Percentiles rank a stretch among this genome's conserved stretches.
These are phyloP conservation scores for Leccinum pseudoinsigne DNA, from an alignment of 1,284 basidiomycete genomes.

Conservation along the genomic window DNA sequence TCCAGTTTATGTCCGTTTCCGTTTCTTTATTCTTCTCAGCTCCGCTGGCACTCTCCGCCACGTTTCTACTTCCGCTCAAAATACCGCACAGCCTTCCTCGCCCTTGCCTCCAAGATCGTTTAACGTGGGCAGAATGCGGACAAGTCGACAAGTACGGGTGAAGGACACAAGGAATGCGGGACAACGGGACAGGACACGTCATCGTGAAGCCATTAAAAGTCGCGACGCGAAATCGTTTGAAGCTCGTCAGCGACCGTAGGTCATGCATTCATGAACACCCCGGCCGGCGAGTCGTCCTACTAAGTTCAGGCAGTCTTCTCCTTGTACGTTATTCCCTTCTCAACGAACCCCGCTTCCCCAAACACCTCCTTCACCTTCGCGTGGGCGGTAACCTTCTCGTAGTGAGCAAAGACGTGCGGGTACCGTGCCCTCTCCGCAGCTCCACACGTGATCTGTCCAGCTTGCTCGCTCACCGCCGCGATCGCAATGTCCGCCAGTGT, in stretches of 20 bases:
- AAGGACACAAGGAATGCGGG: too few species aligned
- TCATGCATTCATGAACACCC: too few species aligned
- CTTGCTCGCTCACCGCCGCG: conserved; percentile 40
- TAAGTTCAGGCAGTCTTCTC: conserved; percentile 2
- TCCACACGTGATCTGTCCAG: conserved; percentile 39
- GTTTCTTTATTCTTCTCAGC: neutral
- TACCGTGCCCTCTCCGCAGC: conserved; percentile 41
- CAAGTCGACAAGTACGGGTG: too few species aligned
- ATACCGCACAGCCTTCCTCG: neutral
- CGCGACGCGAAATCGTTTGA: too few species aligned
- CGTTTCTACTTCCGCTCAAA: neutral
- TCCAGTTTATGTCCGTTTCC: neutral
- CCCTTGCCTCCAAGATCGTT: too few species aligned
- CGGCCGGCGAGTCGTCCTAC: too few species aligned
- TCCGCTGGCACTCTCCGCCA: neutral
- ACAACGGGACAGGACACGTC: too few species aligned
- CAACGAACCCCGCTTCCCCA: conserved; percentile 32
- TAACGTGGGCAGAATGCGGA: too few species aligned
- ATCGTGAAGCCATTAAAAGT: too few species aligned
- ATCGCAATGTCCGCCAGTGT: conserved; percentile 61
- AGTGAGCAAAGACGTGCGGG: conserved; percentile 55
- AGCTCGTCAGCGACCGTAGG: too few species aligned
- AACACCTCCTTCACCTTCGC: conserved; percentile 44
- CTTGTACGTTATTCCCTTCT: conserved; percentile 19
- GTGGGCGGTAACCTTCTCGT: conserved; percentile 50